A percentile compares a stretch with the other conserved stretches of the same genome.
Conservation (phyloP, 768 basidiomycete species). For the Ephemerocybe angulata region DNA sequence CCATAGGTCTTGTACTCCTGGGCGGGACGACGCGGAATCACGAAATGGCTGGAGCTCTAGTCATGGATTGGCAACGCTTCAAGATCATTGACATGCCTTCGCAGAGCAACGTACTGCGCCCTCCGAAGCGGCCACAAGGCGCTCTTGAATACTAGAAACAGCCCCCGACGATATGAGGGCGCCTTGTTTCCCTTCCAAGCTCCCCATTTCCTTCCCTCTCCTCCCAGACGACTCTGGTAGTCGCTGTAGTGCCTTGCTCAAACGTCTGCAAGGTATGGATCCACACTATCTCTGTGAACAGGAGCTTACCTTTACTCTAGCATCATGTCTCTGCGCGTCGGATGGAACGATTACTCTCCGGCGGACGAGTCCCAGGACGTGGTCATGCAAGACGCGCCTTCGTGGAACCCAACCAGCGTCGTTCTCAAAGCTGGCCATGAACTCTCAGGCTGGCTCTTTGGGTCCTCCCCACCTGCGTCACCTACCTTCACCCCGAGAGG, state of each 20-base stretch:
- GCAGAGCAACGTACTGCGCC: too few species aligned
- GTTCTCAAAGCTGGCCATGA: neutral
- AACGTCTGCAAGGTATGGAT: too few species aligned
- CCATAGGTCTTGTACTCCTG: too few species aligned
- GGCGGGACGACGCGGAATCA: too few species aligned
- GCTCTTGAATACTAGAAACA: neutral
- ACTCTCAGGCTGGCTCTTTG: neutral
- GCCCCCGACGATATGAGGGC: neutral
- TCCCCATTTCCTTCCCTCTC: neutral
- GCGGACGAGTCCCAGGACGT: neutral
- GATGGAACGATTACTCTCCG: neutral
- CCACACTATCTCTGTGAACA: too few species aligned
- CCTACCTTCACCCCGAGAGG: slow-evolving; percentile 8
- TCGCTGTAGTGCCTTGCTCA: neutral
- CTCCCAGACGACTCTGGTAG: neutral
- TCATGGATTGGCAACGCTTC: too few species aligned
- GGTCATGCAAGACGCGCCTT: neutral
- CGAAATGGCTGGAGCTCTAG: too few species aligned
- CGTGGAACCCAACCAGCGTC: neutral
- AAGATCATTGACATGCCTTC: too few species aligned
- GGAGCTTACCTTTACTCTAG: too few species aligned
- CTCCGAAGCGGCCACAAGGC: too few species aligned
- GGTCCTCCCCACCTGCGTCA: neutral
- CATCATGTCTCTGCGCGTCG: neutral
- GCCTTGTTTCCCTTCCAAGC: neutral